phyloP scores from a whole-genome alignment of 352 stramenopile genomes.

The Phytophthora kernoviae region DNA sequence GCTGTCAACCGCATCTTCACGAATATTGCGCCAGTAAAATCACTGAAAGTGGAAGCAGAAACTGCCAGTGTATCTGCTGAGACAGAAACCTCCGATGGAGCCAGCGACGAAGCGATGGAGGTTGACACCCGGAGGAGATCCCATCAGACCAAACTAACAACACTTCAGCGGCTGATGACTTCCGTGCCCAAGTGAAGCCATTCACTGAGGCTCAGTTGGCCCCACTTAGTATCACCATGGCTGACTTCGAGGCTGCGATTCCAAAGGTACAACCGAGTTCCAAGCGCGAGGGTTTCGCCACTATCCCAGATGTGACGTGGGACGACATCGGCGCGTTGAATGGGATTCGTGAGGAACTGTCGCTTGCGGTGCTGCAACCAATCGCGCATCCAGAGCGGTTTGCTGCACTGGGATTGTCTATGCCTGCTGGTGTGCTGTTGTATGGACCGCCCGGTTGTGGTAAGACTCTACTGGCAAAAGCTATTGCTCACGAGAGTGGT shows the following conservation, averaged over 20 bases:
- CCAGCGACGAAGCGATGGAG: conserved; percentile 32
- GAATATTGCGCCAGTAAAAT: conserved; percentile 49
- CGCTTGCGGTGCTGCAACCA: conserved; percentile 96
- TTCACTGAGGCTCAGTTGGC: conserved; percentile 92
- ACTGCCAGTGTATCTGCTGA: conserved; percentile 8
- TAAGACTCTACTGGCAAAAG: conserved; percentile 99
- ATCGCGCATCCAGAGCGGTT: conserved; percentile 97
- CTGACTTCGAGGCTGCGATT: conserved; percentile 96
- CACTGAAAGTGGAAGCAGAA: conserved; percentile 15
- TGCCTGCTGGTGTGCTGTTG: conserved; percentile 97
- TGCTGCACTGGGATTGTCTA: conserved; percentile 93
- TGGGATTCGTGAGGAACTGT: conserved; percentile 95
- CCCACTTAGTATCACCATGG: conserved; percentile 95
- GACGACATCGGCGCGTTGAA: conserved; percentile 96
- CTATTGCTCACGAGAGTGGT: conserved; percentile 97
- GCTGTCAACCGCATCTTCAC: conserved; percentile 99
- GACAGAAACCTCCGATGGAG: conserved; percentile 12
- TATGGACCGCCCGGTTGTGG: conserved; percentile 98
- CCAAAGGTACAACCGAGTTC: conserved; percentile 97
- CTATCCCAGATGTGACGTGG: conserved; percentile 98
- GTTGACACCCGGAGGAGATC: conserved; percentile 15
- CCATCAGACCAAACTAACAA: conserved; percentile 14
- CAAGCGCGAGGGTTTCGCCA: conserved; percentile 99
- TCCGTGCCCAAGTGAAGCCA: conserved; percentile 70
- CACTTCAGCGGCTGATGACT: conserved; percentile 56